These are phyloP conservation scores for Apiospora pterosperma DNA, from an alignment of 2,329 filamentous ascomycete genomes.

Conservation along the genomic window DNA sequence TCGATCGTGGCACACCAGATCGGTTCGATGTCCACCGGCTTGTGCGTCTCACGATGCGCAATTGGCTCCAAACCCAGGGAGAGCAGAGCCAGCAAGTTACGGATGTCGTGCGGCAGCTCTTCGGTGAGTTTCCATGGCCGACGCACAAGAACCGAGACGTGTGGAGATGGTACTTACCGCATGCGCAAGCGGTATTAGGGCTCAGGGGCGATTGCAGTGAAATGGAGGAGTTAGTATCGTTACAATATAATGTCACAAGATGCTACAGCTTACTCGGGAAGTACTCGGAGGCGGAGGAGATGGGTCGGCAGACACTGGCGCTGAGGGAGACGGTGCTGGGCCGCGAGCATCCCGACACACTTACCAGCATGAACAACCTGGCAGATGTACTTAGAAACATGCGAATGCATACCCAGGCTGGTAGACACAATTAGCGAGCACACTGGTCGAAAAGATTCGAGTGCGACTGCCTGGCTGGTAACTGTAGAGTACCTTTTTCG, in stretches of 20 bases:
- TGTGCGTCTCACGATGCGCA: not conserved
- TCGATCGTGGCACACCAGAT: not conserved
- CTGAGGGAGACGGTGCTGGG: not conserved
- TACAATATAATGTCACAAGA: not conserved
- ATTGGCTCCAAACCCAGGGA: not conserved
- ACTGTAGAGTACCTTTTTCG: too few relatives aligned
- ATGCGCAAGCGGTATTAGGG: not conserved
- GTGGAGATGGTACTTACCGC: not conserved
- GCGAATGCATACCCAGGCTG: too few relatives aligned
- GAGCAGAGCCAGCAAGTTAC: not conserved
- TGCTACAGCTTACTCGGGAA: not conserved
- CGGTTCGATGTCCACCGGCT: not conserved
- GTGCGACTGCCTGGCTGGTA: too few relatives aligned
- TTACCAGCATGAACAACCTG: not conserved
- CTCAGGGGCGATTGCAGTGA: not conserved
- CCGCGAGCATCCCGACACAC: not conserved
- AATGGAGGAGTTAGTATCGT: not conserved
- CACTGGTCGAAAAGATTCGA: too few relatives aligned
- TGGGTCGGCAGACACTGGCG: not conserved
- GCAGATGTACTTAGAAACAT: too few relatives aligned
- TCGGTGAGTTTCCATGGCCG: not conserved
- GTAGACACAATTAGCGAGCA: too few relatives aligned
- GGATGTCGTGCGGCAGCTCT: not conserved
- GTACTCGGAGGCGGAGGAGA: not conserved
- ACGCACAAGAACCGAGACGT: not conserved